Evolutionary conservation across 306 rosid genomes (phyloP).

Genomic region (Cucumis melo): DNA sequence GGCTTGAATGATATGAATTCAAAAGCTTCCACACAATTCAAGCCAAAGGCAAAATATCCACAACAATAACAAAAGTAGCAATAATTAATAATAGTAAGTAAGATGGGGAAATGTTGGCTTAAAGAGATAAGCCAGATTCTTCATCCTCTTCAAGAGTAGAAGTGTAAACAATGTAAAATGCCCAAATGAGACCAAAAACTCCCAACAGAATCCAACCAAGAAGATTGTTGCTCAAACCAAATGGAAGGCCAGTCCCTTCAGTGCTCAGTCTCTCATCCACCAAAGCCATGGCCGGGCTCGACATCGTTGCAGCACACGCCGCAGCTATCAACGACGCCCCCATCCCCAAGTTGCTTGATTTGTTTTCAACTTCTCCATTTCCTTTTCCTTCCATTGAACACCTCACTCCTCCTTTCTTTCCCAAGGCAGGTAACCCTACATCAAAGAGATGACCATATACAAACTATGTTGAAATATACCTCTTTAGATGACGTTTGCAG

Average conservation of each 20-base stretch:
- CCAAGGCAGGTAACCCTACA: constrained; percentile 52
- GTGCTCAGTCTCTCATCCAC: constrained; percentile 89
- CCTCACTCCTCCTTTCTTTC: constrained; percentile 58
- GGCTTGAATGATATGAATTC: not conserved
- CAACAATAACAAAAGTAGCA: not conserved
- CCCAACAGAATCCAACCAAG: constrained; percentile 80
- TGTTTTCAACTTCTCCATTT: constrained; percentile 17
- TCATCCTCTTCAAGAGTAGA: constrained; percentile 78
- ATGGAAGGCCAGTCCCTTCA: constrained; percentile 95
- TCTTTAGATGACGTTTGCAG: no score
- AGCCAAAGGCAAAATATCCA: not conserved
- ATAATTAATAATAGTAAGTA: not conserved
- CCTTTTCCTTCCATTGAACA: constrained; percentile 52
- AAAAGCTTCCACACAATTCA: not conserved
- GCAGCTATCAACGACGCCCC: constrained; percentile 54
- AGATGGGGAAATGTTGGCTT: constrained; percentile 16
- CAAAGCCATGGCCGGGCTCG: constrained; percentile 83
- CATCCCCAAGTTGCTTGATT: constrained; percentile 38
- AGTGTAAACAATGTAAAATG: constrained; percentile 38
- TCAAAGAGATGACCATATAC: not conserved
- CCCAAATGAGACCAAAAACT: constrained; percentile 73
- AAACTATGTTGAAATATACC: not conserved
- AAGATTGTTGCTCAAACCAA: constrained; percentile 87
- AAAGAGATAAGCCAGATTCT: constrained; percentile 87
- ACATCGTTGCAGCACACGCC: constrained; percentile 40